These are phyloP conservation scores for Albifimbria verrucaria DNA, from an alignment of 2,329 filamentous ascomycete species.

Conservation along the genomic window DNA sequence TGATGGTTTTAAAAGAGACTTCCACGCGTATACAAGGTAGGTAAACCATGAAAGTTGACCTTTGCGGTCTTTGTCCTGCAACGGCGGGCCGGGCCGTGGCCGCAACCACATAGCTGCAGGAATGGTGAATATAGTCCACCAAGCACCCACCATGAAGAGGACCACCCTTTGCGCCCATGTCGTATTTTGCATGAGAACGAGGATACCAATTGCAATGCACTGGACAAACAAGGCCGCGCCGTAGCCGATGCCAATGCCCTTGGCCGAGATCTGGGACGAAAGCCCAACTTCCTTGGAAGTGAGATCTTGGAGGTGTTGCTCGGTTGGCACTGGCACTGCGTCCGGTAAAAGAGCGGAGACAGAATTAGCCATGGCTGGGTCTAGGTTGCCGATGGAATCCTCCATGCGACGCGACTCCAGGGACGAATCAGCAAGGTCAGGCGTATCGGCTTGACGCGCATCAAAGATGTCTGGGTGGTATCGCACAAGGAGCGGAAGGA, in stretches of 20 bases:
- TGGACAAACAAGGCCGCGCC: conserved; percentile 82
- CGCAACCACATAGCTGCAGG: conserved; percentile 85
- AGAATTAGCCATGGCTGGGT: conserved; percentile 33
- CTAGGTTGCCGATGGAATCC: conserved; percentile 26
- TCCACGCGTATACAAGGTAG: conserved; percentile 84
- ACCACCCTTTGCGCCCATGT: conserved; percentile 85
- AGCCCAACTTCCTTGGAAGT: conserved; percentile 70
- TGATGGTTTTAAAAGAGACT: conserved; percentile 77
- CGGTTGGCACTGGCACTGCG: conserved; percentile 27
- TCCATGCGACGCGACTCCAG: conserved; percentile 33
- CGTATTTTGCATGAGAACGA: conserved; percentile 70
- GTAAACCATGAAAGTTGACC: conserved; percentile 51
- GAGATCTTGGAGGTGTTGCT: conserved; percentile 40
- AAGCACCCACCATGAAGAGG: conserved; percentile 79
- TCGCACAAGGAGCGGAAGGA: conserved; percentile 84
- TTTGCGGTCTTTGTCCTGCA: conserved; percentile 44
- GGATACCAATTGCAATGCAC: conserved; percentile 72
- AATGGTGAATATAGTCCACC: conserved; percentile 92
- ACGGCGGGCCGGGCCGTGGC: conserved; percentile 80
- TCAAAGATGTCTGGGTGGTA: conserved; percentile 62
- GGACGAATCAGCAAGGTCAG: conserved; percentile 26
- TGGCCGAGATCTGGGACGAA: conserved; percentile 87
- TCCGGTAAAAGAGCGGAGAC: conserved; percentile 44
- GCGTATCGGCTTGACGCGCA: conserved; percentile 22
- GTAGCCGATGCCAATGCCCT: conserved; percentile 92